Evolutionary conservation across 177 flowering plant genomes (phyloP).

Genomic region (Vitis hybrid): DNA sequence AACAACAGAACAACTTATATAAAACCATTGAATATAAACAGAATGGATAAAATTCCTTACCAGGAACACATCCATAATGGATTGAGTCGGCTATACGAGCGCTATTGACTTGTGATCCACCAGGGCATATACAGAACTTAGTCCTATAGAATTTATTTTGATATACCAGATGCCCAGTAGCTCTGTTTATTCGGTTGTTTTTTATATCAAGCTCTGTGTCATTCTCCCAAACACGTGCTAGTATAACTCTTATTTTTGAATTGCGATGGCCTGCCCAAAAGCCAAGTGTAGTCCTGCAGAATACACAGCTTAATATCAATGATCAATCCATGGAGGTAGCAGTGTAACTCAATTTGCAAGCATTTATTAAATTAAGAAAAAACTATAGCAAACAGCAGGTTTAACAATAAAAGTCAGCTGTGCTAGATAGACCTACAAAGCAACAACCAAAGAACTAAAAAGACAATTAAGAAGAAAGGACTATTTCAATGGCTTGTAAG

Average conservation of each 20-base stretch:
- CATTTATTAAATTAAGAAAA: no score
- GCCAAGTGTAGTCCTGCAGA: constrained; percentile 86
- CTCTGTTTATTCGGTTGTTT: constrained; percentile 87
- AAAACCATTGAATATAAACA: no score
- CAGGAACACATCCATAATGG: constrained; percentile 97
- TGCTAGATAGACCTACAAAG: no score
- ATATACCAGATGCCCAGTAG: constrained; percentile 71
- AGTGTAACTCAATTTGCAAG: no score
- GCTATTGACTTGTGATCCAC: constrained; percentile 98
- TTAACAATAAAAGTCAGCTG: no score
- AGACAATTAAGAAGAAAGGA: no score
- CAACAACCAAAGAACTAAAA: no score
- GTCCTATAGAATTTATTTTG: constrained; percentile 81
- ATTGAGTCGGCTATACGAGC: constrained; percentile 93
- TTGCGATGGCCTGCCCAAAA: constrained; percentile 98
- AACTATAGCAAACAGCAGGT: no score
- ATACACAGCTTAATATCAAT: not conserved
- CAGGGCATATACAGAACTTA: constrained; percentile 95
- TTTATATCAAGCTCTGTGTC: constrained; percentile 83
- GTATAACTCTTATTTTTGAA: constrained; percentile 88
- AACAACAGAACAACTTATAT: no score
- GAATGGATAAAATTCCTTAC: constrained; percentile 31
- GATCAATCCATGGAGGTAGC: no score
- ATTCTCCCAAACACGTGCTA: constrained; percentile 94
- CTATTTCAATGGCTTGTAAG: no score